Evolutionary conservation across 192 early-diverging fungal genomes (phyloP), one percentile per base, ranked within the genome.

Genomic region (Rhizophagus sp.): DNA sequence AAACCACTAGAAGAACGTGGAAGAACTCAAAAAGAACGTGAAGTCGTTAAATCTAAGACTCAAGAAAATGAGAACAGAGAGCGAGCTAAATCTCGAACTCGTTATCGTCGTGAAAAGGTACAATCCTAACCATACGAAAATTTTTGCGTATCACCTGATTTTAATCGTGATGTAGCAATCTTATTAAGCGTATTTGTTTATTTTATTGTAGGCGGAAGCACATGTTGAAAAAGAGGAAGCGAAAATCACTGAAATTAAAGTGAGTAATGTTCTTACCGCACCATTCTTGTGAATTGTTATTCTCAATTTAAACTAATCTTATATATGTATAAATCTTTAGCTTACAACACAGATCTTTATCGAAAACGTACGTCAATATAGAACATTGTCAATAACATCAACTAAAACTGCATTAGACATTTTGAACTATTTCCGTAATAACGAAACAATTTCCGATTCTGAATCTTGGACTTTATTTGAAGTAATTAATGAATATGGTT

Each of bases 381-480:
- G 94, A 82, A 94, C 91, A n/a, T 80, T 96, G 25, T 88, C 94
- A 68, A 79, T 97, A 67, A 95, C 92, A 8, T 86, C 91, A 65
- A 85, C 89, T 50, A 91, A 94, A 81, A 92, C 93, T 1, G 88
- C 93, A 41, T 88, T 92, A 41, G 88, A 92, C 82, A 88, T 95
- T 10, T 81, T 97, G 22, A 80, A 91, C n/a, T 81, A 78, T 25
- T 85, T 89, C 71, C 85, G 83, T 13, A 85, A 71, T 73, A 78
- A 65, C 0, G 66, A 82, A 10, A 85, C 91, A 66, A 84, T 93
- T 15, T 84, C 89, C 2, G 84, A 88, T 19, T 83, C 82, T 36
- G 86, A 88, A 62, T 85, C 82, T 63, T 98, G 96, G 96, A 93
- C 95, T 7, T 84, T 99, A 50, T 99, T 99, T 88, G 97, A 99